phyloP scores from a whole-genome alignment of 2,329 filamentous ascomycete species.

The Ascomycota sp. region DNA sequence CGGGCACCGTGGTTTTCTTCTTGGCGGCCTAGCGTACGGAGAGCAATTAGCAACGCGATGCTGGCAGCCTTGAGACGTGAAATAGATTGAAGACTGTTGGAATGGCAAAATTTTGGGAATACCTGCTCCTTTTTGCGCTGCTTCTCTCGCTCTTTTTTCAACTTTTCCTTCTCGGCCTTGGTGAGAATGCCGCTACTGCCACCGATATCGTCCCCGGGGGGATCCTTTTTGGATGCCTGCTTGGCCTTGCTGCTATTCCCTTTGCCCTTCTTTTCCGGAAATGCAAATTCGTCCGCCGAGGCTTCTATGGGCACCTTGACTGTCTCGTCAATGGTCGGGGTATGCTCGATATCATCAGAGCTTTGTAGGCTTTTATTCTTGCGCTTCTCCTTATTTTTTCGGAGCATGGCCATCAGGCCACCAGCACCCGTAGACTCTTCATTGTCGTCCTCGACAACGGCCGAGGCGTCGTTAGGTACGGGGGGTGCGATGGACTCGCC shows the following conservation, averaged over 20 bases:
- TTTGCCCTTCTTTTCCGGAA: constrained; percentile 58
- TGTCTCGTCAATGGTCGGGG: constrained; percentile 16
- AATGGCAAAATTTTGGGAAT: no score
- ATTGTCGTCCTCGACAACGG: constrained; percentile 26
- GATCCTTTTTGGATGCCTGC: constrained; percentile 20
- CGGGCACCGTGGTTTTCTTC: constrained; percentile 42
- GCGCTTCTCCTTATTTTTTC: constrained; percentile 68
- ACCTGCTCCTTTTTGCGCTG: constrained; percentile 97
- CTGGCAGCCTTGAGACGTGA: no score
- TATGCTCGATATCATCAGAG: constrained; percentile 30
- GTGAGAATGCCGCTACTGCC: constrained; percentile 57
- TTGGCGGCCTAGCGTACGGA: constrained; percentile 58
- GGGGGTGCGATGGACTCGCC: constrained; percentile 55
- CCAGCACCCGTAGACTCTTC: constrained; percentile 35
- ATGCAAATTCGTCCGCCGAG: constrained; percentile 62
- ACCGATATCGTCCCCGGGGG: constrained; percentile 30
- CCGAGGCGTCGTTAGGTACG: constrained; percentile 18
- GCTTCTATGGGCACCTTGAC: constrained; percentile 65
- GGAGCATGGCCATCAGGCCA: constrained; percentile 60
- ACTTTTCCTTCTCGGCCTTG: constrained; percentile 95
- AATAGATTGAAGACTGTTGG: no score
- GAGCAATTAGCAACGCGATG: no score
- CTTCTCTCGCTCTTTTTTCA: constrained; percentile 97
- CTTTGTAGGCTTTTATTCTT: constrained; percentile 63
- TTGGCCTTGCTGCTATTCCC: constrained; percentile 28